Percentiles rank a stretch among this genome's conserved stretches.
phyloP scores from a whole-genome alignment of 108 stramenopile genomes.

The Fistulifera pelliculosa region DNA sequence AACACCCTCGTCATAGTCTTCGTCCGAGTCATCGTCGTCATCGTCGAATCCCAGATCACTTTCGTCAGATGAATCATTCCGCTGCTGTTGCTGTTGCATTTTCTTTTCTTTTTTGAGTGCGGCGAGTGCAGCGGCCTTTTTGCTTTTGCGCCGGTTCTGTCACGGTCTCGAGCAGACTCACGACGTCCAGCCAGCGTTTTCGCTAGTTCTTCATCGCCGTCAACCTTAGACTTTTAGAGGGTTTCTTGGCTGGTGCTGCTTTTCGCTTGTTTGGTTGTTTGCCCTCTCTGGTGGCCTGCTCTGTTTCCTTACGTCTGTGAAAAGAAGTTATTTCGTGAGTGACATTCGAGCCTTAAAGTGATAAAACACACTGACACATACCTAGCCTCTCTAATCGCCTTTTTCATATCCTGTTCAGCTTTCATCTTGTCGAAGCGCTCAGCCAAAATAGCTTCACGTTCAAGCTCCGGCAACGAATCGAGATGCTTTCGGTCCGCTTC shows the following conservation, averaged over 20 bases:
- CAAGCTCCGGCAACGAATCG: constrained; percentile 72
- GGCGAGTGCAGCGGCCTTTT: constrained; percentile 67
- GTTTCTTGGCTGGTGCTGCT: constrained; percentile 18
- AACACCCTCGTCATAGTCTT: constrained; percentile 54
- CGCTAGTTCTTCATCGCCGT: constrained; percentile 54
- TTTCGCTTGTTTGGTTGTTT: constrained; percentile 7
- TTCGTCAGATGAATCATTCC: constrained; percentile 39
- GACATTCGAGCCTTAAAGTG: background rate
- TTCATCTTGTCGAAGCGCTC: constrained; percentile 85
- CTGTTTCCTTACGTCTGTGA: constrained; percentile 31
- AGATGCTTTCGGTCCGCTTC: constrained; percentile 76
- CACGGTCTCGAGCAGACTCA: constrained; percentile 60
- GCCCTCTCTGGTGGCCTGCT: constrained; percentile 20
- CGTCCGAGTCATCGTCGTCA: constrained; percentile 71
- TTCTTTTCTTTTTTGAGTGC: constrained; percentile 28
- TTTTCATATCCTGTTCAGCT: constrained; percentile 75
- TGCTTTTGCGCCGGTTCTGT: constrained; percentile 64
- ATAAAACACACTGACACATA: constrained; percentile 16
- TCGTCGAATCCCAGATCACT: constrained; percentile 68
- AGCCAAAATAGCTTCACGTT: constrained; percentile 81
- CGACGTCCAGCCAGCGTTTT: constrained; percentile 42
- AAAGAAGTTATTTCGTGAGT: background rate
- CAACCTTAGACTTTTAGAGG: constrained; percentile 41
- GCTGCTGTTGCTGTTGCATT: constrained; percentile 14
- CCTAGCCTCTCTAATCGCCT: constrained; percentile 68